Evolutionary conservation across 192 early-diverging fungal species (phyloP).

Genomic region (Glomus cerebriforme): DNA sequence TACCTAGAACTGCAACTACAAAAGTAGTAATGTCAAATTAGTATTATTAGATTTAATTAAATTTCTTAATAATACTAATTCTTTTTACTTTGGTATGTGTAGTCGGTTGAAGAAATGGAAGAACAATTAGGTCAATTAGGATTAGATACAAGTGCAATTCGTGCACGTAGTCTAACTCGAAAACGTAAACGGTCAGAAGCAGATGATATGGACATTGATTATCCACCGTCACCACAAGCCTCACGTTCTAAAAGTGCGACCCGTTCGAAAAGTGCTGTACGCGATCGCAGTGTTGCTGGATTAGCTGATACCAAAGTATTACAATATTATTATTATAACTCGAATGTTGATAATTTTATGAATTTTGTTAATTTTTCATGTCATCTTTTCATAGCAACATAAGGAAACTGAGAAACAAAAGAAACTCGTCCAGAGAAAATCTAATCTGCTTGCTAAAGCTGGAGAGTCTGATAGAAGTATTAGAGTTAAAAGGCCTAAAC

Average conservation of each 20-base stretch:
- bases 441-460: slow-evolving; percentile 75
- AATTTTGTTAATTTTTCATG: background rate
- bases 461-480: slow-evolving; percentile 97
- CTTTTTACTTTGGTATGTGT: background rate
- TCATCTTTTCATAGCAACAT: slow-evolving; percentile 44
- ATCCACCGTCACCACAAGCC: slow-evolving; percentile 55
- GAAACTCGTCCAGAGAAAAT: slow-evolving; percentile 69
- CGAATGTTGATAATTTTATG: background rate
- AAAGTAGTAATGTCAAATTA: slow-evolving; percentile 1
- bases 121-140: slow-evolving; percentile 73
- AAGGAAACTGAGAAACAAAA: slow-evolving; percentile 77
- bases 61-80: slow-evolving; percentile 4
- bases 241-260: background rate
- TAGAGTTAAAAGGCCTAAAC: slow-evolving; percentile 92
- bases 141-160: slow-evolving; percentile 64
- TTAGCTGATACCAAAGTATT: background rate
- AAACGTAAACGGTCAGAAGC: slow-evolving; percentile 81
- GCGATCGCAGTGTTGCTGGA: slow-evolving; percentile 13
- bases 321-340: background rate
- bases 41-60: slow-evolving; percentile 16
- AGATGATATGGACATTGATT: slow-evolving; percentile 65
- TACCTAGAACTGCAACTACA: slow-evolving; percentile 65
- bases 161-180: slow-evolving; percentile 62
- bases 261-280: background rate
- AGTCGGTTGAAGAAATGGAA: slow-evolving; percentile 65